A percentile compares a stretch with the other conserved stretches of the same genome.
Conservation (phyloP, 495 filamentous ascomycete genomes). For the Neurospora intermedia region DNA sequence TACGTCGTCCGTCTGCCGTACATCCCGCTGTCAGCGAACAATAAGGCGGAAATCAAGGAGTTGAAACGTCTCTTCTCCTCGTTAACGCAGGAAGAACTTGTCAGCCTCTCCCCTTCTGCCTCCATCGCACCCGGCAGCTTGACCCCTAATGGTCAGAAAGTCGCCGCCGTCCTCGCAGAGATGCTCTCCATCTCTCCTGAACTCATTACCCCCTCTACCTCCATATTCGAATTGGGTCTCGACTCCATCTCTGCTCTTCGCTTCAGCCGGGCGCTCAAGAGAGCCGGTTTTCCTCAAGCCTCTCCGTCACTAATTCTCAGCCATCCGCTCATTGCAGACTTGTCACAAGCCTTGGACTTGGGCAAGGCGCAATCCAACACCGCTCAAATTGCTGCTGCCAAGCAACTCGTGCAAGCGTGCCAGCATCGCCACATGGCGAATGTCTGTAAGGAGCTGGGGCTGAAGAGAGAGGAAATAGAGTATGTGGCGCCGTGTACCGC, state of each 20-base stretch:
- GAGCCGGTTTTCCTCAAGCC: conserved; percentile 43
- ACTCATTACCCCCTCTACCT: conserved; percentile 44
- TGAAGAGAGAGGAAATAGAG: conserved; percentile 44
- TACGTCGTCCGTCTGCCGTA: conserved; percentile 52
- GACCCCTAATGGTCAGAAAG: conserved; percentile 29
- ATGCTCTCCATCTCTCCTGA: conserved; percentile 32
- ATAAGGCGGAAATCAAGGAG: conserved; percentile 60
- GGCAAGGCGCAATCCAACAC: background rate
- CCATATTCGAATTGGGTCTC: conserved; percentile 69
- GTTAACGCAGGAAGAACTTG: conserved; percentile 47
- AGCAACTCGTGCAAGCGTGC: conserved; percentile 19
- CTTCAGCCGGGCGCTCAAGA: conserved; percentile 42
- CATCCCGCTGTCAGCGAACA: conserved; percentile 58
- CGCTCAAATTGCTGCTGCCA: conserved; percentile 3
- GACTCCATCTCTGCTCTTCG: conserved; percentile 73
- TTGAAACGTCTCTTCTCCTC: conserved; percentile 48
- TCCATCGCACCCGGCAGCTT: conserved; percentile 6
- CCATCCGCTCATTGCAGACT: conserved; percentile 32
- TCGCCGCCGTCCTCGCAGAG: conserved; percentile 41
- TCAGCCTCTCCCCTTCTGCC: conserved; percentile 8
- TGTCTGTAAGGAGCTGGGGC: conserved; percentile 35
- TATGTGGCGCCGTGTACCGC: conserved; percentile 66
- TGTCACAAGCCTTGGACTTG: conserved; percentile 9
- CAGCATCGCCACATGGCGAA: conserved; percentile 13
- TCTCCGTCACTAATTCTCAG: conserved; percentile 56